Percentiles rank a stretch among this genome's conserved stretches.
Conservation (phyloP, 2,329 filamentous ascomycete species). For the Akanthomyces dipterigenus region DNA sequence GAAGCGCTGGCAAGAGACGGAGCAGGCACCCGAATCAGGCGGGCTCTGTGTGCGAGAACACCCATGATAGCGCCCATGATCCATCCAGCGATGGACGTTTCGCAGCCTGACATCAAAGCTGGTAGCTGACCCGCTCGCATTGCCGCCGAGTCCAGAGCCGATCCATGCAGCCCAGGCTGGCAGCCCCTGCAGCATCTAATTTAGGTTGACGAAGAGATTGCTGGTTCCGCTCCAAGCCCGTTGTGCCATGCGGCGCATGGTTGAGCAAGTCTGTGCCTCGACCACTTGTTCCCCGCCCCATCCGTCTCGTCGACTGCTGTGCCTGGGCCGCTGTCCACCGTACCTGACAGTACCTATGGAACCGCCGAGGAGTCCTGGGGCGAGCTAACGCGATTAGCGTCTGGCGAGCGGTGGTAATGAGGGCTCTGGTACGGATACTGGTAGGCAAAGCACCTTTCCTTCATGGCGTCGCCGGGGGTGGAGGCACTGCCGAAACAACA, state of each 20-base stretch:
- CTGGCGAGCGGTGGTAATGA: background rate
- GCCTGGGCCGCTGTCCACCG: background rate
- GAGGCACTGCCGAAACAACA: background rate
- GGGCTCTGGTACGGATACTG: no score
- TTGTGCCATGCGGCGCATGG: background rate
- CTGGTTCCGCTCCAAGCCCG: slow-evolving; percentile 1
- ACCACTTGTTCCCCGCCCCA: background rate
- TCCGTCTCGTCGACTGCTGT: background rate
- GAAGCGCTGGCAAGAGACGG: slow-evolving; percentile 11
- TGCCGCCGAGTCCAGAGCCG: background rate
- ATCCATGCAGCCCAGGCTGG: background rate
- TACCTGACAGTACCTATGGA: background rate
- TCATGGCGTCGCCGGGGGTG: background rate
- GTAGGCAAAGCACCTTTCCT: background rate
- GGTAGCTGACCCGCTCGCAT: slow-evolving; percentile 8
- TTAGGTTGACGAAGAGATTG: slow-evolving; percentile 10
- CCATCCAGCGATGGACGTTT: slow-evolving; percentile 7
- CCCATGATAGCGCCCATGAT: background rate
- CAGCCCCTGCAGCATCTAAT: slow-evolving; percentile 6
- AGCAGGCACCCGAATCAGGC: slow-evolving; percentile 1
- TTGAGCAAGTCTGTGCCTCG: background rate
- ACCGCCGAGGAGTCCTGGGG: background rate
- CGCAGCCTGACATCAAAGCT: background rate
- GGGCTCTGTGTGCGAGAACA: background rate
- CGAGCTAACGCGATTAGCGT: background rate